Evolutionary conservation across 2,329 filamentous ascomycete genomes (phyloP), one percentile per base, ranked within the genome.

Genomic region (Trichoderma sp.): DNA sequence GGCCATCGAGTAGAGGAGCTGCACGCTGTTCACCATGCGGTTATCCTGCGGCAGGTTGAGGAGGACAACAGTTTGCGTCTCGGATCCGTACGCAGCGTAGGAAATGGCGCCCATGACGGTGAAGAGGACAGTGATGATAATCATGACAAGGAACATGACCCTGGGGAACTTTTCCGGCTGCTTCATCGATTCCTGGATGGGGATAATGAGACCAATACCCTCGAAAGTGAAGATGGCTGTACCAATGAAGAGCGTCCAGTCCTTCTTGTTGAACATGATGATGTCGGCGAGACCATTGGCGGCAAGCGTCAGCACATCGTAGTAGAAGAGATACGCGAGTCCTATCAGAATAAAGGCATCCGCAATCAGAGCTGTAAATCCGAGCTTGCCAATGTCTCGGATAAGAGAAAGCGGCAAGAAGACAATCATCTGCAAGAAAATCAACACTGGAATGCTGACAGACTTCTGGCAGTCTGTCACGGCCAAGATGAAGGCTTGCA

Each of bases 171-270:
- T 95, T 72, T 90, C 85, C 0, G 95, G 96, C 53, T 94, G 86
- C 77, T 91, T 92, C 96, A 99, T 99, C 27, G 94, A 96, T 76
- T 96, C 94, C 80, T 99, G 96, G 70, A 99, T 97, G 0, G 96
- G 96, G 72, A 99, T 97, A 79, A 99, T 96, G 60, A 99, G 88
- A 14, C 96, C 96, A 71, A 99, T 96, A 33, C 96, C 96, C 78
- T 99, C 96, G 77, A 98, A 99, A 0, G 96, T 98, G 82, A 99
- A 99, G 78, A 99, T 98, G 33, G 96, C 96, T 0, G 96, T 99
- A 71, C 96, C 96, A 75, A 99, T 99, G 79, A 99, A 98, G 5
- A 99, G 86, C 0, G 96, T 97, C 96, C 96, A 99, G 78, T 94
- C 91, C 71, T 91, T 89, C 52, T 91, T 81, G 83, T 99, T 99